These are phyloP conservation scores for Marsdenia floribunda DNA, from an alignment of 257 asterid genomes.

Conservation along the genomic window DNA sequence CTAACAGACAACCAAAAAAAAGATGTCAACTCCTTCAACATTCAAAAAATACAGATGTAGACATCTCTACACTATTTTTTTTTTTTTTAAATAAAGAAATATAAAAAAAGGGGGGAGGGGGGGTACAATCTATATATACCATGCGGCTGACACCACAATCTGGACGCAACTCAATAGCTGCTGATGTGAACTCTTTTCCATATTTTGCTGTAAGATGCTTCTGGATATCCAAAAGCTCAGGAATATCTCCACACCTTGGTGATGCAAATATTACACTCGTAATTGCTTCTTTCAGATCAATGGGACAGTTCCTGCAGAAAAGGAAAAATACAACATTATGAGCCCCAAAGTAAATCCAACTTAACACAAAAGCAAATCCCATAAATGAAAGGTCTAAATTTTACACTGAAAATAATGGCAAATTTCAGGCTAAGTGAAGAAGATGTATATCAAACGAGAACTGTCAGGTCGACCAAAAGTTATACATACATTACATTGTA, in stretches of 20 bases:
- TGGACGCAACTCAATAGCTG: slow-evolving; percentile 89
- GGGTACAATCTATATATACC: slow-evolving; percentile 38
- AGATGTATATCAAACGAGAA: not conserved
- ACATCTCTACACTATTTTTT: not conserved
- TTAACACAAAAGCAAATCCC: not conserved
- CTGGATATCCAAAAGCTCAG: slow-evolving; percentile 75
- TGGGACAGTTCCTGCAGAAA: slow-evolving; percentile 72
- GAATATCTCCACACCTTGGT: slow-evolving; percentile 94
- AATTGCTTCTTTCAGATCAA: slow-evolving; percentile 94
- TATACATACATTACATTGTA: not conserved
- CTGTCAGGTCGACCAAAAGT: not conserved
- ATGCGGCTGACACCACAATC: slow-evolving; percentile 87
- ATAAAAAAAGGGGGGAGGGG: too few species aligned
- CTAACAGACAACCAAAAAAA: slow-evolving; percentile 39
- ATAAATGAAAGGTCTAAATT: not conserved
- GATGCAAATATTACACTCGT: slow-evolving; percentile 81
- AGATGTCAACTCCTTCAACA: not conserved
- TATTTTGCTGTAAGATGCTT: slow-evolving; percentile 77
- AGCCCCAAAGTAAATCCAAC: not conserved
- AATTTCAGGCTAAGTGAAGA: not conserved
- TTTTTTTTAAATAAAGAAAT: not conserved
- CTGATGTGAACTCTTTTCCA: slow-evolving; percentile 77
- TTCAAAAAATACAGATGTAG: not conserved
- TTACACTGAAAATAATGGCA: not conserved
- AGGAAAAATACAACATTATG: slow-evolving; percentile 11